These are phyloP conservation scores for Alternaria triticina DNA, from an alignment of 2,329 filamentous ascomycete genomes.

Conservation along the genomic window DNA sequence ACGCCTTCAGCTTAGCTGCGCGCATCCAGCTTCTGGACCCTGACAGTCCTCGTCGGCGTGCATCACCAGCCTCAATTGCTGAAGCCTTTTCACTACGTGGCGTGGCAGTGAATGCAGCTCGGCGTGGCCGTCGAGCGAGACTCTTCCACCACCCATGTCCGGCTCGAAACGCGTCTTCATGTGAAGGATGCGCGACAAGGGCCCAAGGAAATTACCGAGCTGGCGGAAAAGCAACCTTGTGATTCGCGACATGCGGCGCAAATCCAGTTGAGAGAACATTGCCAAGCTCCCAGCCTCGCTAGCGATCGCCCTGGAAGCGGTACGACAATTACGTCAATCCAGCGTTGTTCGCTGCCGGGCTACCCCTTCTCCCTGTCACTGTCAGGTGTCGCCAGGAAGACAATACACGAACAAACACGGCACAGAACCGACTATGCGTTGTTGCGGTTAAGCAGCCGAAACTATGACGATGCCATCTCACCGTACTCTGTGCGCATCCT, in stretches of 20 bases:
- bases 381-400: slow-evolving; percentile 2
- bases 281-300: slow-evolving; percentile 15
- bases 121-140: slow-evolving; percentile 12
- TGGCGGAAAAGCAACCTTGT: slow-evolving; percentile 11
- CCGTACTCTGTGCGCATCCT: not conserved
- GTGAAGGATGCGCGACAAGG: slow-evolving; percentile 8
- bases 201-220: slow-evolving; percentile 4
- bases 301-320: slow-evolving; percentile 16
- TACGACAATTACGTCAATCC: slow-evolving; percentile 20
- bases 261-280: slow-evolving; percentile 10
- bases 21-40: slow-evolving; percentile 21
- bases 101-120: slow-evolving; percentile 8
- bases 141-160: not conserved
- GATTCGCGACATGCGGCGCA: slow-evolving; percentile 13
- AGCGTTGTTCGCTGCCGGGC: not conserved
- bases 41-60: slow-evolving; percentile 2
- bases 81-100: not conserved
- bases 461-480: not conserved
- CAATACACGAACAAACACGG: not conserved
- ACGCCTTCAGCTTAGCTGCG: slow-evolving; percentile 9
- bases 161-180: slow-evolving; percentile 6
- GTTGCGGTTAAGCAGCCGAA: not conserved
- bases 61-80: slow-evolving; percentile 21
- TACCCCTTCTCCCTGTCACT: not conserved
- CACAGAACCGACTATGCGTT: slow-evolving; percentile 3